phyloP scores from a whole-genome alignment of 352 stramenopile genomes.

The Sclerospora graminicola region DNA sequence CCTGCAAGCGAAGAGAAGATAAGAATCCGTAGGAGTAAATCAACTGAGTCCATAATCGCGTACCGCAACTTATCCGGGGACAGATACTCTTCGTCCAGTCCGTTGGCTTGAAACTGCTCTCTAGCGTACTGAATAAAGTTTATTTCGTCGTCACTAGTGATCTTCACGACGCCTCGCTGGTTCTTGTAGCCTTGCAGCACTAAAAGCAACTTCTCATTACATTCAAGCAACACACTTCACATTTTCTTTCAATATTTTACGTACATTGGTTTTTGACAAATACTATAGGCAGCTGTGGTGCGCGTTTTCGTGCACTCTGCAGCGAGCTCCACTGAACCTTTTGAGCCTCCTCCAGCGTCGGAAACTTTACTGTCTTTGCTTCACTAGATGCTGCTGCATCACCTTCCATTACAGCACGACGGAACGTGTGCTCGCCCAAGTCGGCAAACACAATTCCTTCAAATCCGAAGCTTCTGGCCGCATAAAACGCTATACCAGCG shows the following conservation, averaged over 20 bases:
- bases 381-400: slow-evolving; percentile 23
- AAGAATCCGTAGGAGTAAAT: no score
- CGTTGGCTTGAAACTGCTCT: slow-evolving; percentile 37
- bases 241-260: slow-evolving; percentile 1
- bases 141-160: slow-evolving; percentile 12
- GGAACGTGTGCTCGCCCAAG: slow-evolving; percentile 55
- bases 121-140: slow-evolving; percentile 55
- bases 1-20: no score
- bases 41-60: no score
- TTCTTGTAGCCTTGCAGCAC: slow-evolving; percentile 55
- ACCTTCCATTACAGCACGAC: slow-evolving; percentile 27
- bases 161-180: slow-evolving; percentile 5
- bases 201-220: slow-evolving; percentile 10
- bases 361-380: slow-evolving; percentile 38
- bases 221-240: not conserved
- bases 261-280: slow-evolving; percentile 74
- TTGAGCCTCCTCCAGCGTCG: slow-evolving; percentile 38
- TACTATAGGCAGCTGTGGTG: slow-evolving; percentile 58
- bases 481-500: slow-evolving; percentile 53
- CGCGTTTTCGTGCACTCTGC: slow-evolving; percentile 56
- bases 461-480: slow-evolving; percentile 51
- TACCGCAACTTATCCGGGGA: slow-evolving; percentile 39
- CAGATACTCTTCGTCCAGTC: slow-evolving; percentile 55
- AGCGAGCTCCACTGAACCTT: slow-evolving; percentile 49
- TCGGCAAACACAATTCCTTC: slow-evolving; percentile 73